phyloP scores from a whole-genome alignment of 176 grass and related monocot genomes.

The Avena insularis region DNA sequence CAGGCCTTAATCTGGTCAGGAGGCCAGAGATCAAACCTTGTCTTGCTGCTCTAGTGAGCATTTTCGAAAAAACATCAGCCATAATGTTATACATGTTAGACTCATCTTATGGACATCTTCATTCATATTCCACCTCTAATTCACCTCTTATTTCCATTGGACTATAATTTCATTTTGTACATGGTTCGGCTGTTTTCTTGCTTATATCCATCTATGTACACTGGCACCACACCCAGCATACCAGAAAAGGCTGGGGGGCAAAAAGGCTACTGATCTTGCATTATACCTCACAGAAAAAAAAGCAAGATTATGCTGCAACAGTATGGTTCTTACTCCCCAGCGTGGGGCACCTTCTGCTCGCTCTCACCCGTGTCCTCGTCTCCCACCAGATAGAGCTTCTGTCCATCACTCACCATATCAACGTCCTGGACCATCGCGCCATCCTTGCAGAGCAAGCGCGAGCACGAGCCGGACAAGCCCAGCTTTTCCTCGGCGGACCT shows the following conservation, averaged over 20 bases:
- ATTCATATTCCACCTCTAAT: background rate
- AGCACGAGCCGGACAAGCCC: slow-evolving; percentile 39
- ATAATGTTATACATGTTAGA: background rate
- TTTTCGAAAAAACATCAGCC: too few relatives aligned
- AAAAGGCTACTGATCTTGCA: too few relatives aligned
- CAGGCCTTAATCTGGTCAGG: too few relatives aligned
- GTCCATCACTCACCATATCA: slow-evolving; percentile 64
- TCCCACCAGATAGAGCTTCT: slow-evolving; percentile 71
- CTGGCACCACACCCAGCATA: slow-evolving; percentile 12
- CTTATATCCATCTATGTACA: slow-evolving; percentile 15
- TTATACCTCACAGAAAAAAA: background rate
- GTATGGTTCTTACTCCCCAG: background rate
- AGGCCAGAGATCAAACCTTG: too few relatives aligned
- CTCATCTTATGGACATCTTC: background rate
- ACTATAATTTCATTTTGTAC: background rate
- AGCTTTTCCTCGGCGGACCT: slow-evolving; percentile 65
- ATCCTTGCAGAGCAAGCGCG: slow-evolving; percentile 67
- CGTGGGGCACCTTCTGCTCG: background rate
- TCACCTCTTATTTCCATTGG: background rate
- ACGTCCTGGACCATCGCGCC: slow-evolving; percentile 64
- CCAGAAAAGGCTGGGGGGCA: background rate
- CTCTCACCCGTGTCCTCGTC: slow-evolving; percentile 35
- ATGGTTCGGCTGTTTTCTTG: background rate
- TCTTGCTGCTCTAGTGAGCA: too few relatives aligned
- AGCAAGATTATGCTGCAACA: background rate